Conservation (phyloP, 805 yeast genomes). For the Ogataea nitratoaversa region DNA sequence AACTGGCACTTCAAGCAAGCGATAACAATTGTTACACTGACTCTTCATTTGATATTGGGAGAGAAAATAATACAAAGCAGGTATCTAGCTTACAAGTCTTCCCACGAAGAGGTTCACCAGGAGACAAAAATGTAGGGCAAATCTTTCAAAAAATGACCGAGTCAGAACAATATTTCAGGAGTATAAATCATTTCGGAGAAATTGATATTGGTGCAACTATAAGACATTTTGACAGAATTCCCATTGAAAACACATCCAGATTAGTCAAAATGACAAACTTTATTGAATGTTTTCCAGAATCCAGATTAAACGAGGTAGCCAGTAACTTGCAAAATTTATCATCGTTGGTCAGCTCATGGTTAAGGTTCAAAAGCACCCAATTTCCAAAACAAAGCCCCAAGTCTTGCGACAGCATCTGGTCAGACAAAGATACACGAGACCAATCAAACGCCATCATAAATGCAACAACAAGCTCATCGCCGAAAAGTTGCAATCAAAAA, state of each 20-base stretch:
- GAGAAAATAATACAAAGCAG: too few species aligned
- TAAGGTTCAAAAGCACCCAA: neutral
- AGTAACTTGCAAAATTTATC: neutral
- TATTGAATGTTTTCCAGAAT: neutral
- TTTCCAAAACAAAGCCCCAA: too few species aligned
- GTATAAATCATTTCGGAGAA: neutral
- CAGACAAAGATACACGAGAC: too few species aligned
- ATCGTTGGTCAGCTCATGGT: neutral
- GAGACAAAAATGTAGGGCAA: too few species aligned
- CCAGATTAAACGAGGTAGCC: neutral
- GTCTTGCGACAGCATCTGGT: too few species aligned
- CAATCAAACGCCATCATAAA: too few species aligned
- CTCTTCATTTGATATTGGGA: too few species aligned
- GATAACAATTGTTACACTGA: too few species aligned
- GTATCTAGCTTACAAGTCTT: too few species aligned
- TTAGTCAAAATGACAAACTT: neutral
- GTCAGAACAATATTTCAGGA: neutral
- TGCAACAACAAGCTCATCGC: neutral
- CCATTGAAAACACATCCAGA: neutral
- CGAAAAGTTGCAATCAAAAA: neutral
- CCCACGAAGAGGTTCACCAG: too few species aligned
- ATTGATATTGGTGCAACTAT: conserved; percentile 1
- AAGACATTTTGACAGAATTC: neutral
- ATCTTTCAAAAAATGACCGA: neutral
- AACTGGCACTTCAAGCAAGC: too few species aligned